These are phyloP conservation scores for Arthrobotrys conoides DNA, from an alignment of 2,329 filamentous ascomycete genomes.

Conservation along the genomic window DNA sequence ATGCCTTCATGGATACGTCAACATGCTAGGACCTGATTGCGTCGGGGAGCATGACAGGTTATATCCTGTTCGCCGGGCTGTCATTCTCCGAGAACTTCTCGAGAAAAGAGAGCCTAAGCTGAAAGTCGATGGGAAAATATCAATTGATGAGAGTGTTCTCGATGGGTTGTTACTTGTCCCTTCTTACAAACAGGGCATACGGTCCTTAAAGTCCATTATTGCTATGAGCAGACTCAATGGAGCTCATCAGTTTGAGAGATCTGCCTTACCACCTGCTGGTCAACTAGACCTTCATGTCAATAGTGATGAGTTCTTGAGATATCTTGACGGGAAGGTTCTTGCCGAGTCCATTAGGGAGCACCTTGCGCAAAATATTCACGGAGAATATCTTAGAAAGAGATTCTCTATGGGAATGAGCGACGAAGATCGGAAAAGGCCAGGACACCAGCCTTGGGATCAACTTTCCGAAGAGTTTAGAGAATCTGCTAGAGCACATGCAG, in stretches of 20 bases:
- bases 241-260: conserved; percentile 32
- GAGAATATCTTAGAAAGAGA: conserved; percentile 25
- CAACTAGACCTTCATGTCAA: conserved; percentile 50
- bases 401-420: conserved; percentile 51
- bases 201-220: conserved; percentile 44
- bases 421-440: conserved; percentile 22
- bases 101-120: conserved; percentile 39
- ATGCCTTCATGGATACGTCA: conserved; percentile 47
- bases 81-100: conserved; percentile 39
- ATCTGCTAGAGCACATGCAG: conserved; percentile 46
- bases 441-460: conserved; percentile 35
- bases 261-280: conserved; percentile 37
- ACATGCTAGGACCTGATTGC: conserved; percentile 55
- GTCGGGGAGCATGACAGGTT: conserved; percentile 42
- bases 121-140: conserved; percentile 36
- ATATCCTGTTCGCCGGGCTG: conserved; percentile 50
- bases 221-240: conserved; percentile 51
- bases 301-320: conserved; percentile 14
- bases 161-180: conserved; percentile 44
- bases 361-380: conserved; percentile 38
- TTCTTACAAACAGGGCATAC: conserved; percentile 42
- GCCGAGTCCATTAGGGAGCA: conserved; percentile 43
- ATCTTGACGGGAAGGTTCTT: conserved; percentile 41
- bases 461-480: conserved; percentile 46
- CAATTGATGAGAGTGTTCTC: conserved; percentile 45